phyloP scores from a whole-genome alignment of 805 yeast species.

The Metschnikowia colocasiae region DNA sequence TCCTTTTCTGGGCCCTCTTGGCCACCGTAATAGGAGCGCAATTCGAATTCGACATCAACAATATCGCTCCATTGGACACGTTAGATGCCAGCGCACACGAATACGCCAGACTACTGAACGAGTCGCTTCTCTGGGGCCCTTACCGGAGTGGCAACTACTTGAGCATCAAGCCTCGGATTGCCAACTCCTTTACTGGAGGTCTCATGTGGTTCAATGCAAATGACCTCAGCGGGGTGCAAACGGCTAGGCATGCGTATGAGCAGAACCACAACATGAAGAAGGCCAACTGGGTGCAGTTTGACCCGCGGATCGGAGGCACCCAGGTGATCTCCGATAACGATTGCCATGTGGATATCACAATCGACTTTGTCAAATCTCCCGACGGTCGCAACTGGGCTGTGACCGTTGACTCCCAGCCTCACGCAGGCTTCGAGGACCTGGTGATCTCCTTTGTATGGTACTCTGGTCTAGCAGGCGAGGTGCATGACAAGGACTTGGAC shows the following conservation, averaged over 20 bases:
- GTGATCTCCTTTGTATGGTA: slow-evolving; percentile 72
- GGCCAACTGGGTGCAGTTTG: slow-evolving; percentile 86
- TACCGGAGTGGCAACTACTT: slow-evolving; percentile 82
- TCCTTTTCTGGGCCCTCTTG: slow-evolving; percentile 5
- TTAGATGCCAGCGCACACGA: not conserved
- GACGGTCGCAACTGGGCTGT: slow-evolving; percentile 80
- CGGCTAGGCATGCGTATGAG: slow-evolving; percentile 71
- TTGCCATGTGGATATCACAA: slow-evolving; percentile 56
- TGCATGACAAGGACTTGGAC: slow-evolving; percentile 19
- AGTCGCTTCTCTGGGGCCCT: slow-evolving; percentile 74
- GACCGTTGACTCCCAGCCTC: slow-evolving; percentile 64
- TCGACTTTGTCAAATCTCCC: slow-evolving; percentile 70
- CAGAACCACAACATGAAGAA: slow-evolving; percentile 65
- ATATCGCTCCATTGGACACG: slow-evolving; percentile 4
- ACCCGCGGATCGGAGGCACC: slow-evolving; percentile 82
- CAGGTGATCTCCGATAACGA: slow-evolving; percentile 69
- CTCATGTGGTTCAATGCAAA: slow-evolving; percentile 84
- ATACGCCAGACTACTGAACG: slow-evolving; percentile 10
- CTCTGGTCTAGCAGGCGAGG: slow-evolving; percentile 58
- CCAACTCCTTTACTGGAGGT: slow-evolving; percentile 72
- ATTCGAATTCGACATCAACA: slow-evolving; percentile 15
- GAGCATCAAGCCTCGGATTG: slow-evolving; percentile 80
- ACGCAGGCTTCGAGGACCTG: slow-evolving; percentile 43
- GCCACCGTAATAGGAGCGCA: slow-evolving; percentile 1
- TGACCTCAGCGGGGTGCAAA: slow-evolving; percentile 47